These are phyloP conservation scores for Tremella fuciformis DNA, from an alignment of 768 basidiomycete genomes.

Conservation along the genomic window DNA sequence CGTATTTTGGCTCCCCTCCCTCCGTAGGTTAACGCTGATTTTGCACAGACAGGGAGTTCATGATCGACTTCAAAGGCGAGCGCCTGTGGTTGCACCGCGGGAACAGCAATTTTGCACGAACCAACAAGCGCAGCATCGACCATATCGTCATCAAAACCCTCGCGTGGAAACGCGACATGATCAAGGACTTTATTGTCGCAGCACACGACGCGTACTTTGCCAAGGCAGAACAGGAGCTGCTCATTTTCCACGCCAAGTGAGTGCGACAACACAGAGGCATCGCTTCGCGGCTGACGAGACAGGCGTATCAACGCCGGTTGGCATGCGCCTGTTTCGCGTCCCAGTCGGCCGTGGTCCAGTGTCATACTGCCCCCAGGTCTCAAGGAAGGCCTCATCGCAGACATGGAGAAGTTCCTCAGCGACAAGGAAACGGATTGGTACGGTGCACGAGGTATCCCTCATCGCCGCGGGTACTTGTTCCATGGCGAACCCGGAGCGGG, in stretches of 20 bases:
- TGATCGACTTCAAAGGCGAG: constrained; percentile 23
- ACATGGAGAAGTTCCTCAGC: constrained; percentile 40
- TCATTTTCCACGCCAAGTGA: constrained; percentile 32
- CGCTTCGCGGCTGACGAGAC: not conserved
- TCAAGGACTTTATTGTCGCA: constrained; percentile 22
- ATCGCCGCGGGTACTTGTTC: constrained; percentile 44
- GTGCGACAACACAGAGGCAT: not conserved
- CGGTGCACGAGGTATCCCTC: constrained; percentile 48
- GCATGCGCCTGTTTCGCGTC: constrained; percentile 32
- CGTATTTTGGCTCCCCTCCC: constrained; percentile 9
- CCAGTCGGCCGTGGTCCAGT: constrained; percentile 36
- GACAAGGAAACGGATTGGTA: constrained; percentile 40
- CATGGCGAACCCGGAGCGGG: constrained; percentile 39
- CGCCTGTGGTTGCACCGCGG: constrained; percentile 26
- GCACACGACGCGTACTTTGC: constrained; percentile 23
- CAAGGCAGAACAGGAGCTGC: constrained; percentile 26
- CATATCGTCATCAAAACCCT: constrained; percentile 17
- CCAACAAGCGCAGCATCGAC: constrained; percentile 7
- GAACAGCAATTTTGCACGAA: constrained; percentile 9
- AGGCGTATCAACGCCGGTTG: constrained; percentile 11
- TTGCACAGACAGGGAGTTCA: constrained; percentile 13
- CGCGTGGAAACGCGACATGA: constrained; percentile 7
- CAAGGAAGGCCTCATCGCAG: constrained; percentile 39
- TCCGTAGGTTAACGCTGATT: not conserved
- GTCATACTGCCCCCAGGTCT: constrained; percentile 38